Base-by-base conservation (phyloP, 768 basidiomycete genomes). In the Boletus huronensis region DNA sequence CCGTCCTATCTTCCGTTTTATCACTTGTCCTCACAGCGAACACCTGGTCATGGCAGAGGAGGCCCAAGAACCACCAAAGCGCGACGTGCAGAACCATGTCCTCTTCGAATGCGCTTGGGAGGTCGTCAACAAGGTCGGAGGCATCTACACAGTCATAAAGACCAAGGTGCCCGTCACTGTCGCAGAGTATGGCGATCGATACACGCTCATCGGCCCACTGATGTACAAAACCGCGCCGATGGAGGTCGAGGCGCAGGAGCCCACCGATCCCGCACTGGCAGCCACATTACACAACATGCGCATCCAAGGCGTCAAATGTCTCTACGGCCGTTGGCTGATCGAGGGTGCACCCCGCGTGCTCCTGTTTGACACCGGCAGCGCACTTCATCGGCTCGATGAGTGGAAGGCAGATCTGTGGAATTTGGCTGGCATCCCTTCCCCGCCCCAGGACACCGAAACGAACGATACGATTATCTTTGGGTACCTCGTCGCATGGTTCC, bases 331-430 rank as follows among this genome's bases (percentile, higher is more conserved):
- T 50, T 99, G 97, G 97, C 84, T 99, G 54, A 93, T 99, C 75
- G 97, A 99, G 64, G 97, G 96, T 56, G 90, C 90, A 29, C 97
- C 97, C 36, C 85, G 85, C 53, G 97, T 98, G 58, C 82, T 99
- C 41, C 82, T 99, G 51, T 98, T 99, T 69, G 97, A 99, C 75
- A 95, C 92, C 7, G 88, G 91, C 51, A 90, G 87, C 65, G 84
- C 84, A 71, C 93, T 88, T 70, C 81, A 85, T 58, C 82, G 88
- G 4, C 80, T 98, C 57, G 96, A 99, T 72, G 97, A 99, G 69
- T 99, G 97, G 97, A 99, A 99, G 72, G 85, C 87, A 44, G 97
- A 99, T 66, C 82, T 99, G 21, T 99, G 97, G 97, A 97, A 94
- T 72, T 74, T 99, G 46, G 96, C 97, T 10, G 97, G 96, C 44